A percentile compares a stretch with the other conserved stretches of the same genome.
Conservation (phyloP, 225 moss, liverwort and hornwort species). For the Anthoceros angustus region DNA sequence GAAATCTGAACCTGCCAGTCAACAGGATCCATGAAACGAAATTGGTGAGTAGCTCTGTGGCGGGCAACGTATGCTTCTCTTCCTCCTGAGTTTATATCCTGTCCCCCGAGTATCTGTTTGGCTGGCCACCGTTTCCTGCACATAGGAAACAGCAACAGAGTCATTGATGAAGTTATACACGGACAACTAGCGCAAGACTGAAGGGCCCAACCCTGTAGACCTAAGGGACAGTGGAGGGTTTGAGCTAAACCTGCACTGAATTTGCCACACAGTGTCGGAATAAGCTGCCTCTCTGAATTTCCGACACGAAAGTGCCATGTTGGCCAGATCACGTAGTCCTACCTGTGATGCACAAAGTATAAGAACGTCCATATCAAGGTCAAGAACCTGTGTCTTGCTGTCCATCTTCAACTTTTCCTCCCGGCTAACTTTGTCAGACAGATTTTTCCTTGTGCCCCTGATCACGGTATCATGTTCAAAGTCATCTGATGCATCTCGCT, state of each 20-base stretch:
- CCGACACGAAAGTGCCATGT: constrained; percentile 50
- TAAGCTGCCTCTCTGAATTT: constrained; percentile 56
- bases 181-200: neutral
- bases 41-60: constrained; percentile 39
- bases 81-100: constrained; percentile 37
- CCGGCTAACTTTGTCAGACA: neutral
- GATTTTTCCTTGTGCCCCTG: neutral
- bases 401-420: neutral
- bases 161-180: neutral
- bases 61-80: constrained; percentile 55
- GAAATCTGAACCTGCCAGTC: constrained; percentile 45
- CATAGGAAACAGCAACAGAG: neutral
- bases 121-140: constrained; percentile 45
- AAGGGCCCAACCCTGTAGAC: neutral
- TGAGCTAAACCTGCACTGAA: constrained; percentile 37
- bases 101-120: constrained; percentile 33
- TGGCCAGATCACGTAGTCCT: constrained; percentile 34
- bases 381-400: constrained; percentile 20
- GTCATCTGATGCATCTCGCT: too few relatives aligned
- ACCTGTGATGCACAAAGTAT: constrained; percentile 43
- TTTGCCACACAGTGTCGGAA: constrained; percentile 42
- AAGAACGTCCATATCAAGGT: constrained; percentile 50
- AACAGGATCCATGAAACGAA: constrained; percentile 50
- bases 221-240: constrained; percentile 6
- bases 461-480: too few relatives aligned